These are phyloP conservation scores for Dissophora ornata DNA, from an alignment of 192 early-diverging fungal species.

Conservation along the genomic window DNA sequence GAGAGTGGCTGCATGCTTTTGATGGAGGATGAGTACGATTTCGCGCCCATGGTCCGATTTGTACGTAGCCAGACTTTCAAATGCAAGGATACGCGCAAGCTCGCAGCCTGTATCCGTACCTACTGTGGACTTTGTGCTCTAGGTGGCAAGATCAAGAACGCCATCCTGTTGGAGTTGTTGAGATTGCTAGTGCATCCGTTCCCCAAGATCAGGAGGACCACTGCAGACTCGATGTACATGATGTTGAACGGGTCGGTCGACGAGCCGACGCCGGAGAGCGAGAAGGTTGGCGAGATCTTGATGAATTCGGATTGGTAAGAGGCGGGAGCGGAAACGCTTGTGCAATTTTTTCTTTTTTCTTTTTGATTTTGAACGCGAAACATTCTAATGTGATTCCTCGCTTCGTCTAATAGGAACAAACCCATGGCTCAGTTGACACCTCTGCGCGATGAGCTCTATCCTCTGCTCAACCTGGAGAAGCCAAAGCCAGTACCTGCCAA, in stretches of 20 bases:
- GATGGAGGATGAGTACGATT: constrained; percentile 39
- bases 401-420: constrained; percentile 57
- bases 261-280: constrained; percentile 52
- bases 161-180: constrained; percentile 70
- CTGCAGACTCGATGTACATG: constrained; percentile 81
- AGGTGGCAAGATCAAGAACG: constrained; percentile 55
- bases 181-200: constrained; percentile 78
- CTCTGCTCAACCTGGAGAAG: constrained; percentile 40
- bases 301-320: constrained; percentile 79
- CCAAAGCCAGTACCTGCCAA: constrained; percentile 21
- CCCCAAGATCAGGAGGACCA: constrained; percentile 75
- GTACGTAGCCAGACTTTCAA: constrained; percentile 33
- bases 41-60: constrained; percentile 36
- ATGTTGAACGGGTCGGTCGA: constrained; percentile 66
- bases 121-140: constrained; percentile 61
- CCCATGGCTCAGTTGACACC: constrained; percentile 58
- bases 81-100: constrained; percentile 70
- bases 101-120: constrained; percentile 71
- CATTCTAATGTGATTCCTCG: too few relatives aligned
- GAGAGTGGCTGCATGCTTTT: constrained; percentile 59
- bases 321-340: constrained; percentile 3
- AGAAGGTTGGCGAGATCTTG: constrained; percentile 71
- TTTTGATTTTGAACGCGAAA: background rate
- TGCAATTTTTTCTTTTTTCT: background rate
- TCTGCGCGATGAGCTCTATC: constrained; percentile 58